Evolutionary conservation across 2,329 filamentous ascomycete genomes (phyloP), one percentile per base, ranked within the genome.

Genomic region (Purpureocillium lavendulum): DNA sequence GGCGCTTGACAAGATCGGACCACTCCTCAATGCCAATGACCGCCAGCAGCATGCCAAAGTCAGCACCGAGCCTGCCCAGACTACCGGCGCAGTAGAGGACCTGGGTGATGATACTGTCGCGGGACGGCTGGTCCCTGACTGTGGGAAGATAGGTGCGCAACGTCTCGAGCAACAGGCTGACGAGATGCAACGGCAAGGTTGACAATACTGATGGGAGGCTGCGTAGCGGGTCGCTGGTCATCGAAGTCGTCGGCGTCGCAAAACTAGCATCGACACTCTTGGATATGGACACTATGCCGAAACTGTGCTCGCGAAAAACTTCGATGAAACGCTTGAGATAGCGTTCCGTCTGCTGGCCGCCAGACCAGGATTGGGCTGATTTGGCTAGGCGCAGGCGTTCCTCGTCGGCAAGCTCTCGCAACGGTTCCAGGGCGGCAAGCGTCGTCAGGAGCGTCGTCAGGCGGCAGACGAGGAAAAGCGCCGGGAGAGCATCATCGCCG

Each of bases 251-350:
- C 21, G 51, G 37, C 3, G 44, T 36, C 11, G 47, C 39, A 33
- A 62, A 52, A 38, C 59, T 60, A 4, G 78, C 71, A 3, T 75
- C 70, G 0, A 97, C 87, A 53, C 84, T 92, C 53, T 82, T 86
- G 61, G 94, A 96, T 73, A 97, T 87, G 42, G 87, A 94, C 21
- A 97, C 80, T 44, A 97, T 94, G 33, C 83, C 85, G 59, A 98
- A 98, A 57, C 87, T 95, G 61, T 98, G 92, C 62, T 98, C 92
- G 38, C 92, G 84, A 59, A 97, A 97, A 21, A 98, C 88, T 58
- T 98, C 92, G 52, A 98, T 86, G 61, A 94, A 98, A 35, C 89
- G 77, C 61, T 97, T 98, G 33, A 98, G 67, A 53, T 88, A 98
- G 38, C 88, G 77, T 60, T 97, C 92, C 1, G 89, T 96, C 59